A percentile compares a stretch with the other conserved stretches of the same genome.
phyloP scores from a whole-genome alignment of 2,329 filamentous ascomycete species.

The Pseudopyricularia cyperi region DNA sequence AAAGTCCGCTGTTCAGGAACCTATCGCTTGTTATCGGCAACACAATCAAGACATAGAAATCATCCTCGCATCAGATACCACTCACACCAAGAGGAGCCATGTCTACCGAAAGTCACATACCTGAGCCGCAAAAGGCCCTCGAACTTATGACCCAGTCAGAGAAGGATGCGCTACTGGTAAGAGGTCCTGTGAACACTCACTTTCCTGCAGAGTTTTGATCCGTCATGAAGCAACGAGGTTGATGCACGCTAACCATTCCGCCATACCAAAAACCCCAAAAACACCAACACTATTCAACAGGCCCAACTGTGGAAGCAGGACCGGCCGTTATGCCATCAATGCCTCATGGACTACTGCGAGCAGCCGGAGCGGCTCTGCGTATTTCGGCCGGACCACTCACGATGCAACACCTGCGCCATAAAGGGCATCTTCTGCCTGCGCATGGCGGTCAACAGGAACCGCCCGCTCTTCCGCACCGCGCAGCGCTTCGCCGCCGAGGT shows the following conservation, averaged over 20 bases:
- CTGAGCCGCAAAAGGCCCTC: neutral
- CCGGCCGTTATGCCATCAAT: neutral
- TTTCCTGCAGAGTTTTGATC: neutral
- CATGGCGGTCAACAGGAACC: neutral
- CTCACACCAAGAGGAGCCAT: neutral
- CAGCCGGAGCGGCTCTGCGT: neutral
- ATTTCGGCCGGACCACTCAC: neutral
- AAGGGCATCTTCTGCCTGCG: conserved; percentile 1
- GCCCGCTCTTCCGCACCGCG: neutral
- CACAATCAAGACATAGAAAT: no score
- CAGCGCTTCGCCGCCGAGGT: neutral
- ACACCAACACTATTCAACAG: no score
- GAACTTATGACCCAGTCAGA: neutral
- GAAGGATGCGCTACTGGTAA: neutral
- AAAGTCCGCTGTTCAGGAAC: no score
- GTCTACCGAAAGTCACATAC: neutral
- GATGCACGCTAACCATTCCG: no score
- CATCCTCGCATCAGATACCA: neutral
- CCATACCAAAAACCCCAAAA: neutral
- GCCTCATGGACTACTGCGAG: neutral
- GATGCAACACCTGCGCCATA: neutral
- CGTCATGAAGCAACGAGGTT: neutral
- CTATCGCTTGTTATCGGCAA: no score
- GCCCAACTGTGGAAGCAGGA: neutral
- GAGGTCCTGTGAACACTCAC: neutral